Conservation (phyloP, 2,329 filamentous ascomycete species). For the Penicillium sp. region DNA sequence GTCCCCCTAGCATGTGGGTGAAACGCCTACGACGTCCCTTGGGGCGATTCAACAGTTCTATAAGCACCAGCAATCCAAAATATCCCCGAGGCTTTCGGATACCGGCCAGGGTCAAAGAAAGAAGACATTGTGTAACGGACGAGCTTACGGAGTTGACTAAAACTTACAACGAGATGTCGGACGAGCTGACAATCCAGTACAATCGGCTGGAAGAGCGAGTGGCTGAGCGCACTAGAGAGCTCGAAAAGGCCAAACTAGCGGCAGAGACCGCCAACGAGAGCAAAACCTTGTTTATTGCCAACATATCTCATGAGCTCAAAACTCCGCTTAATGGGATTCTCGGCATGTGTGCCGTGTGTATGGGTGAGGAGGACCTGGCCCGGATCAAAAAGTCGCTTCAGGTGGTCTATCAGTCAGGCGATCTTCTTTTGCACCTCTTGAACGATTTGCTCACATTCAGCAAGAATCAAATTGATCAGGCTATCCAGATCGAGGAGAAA, state of each 20-base stretch:
- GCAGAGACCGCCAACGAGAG: slow-evolving; percentile 94
- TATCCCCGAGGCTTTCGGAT: slow-evolving; percentile 65
- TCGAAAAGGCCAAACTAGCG: slow-evolving; percentile 86
- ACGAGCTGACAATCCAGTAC: slow-evolving; percentile 85
- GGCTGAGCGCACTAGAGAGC: slow-evolving; percentile 73
- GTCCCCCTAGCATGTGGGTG: slow-evolving; percentile 9
- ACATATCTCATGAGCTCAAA: slow-evolving; percentile 78
- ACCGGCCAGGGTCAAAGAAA: slow-evolving; percentile 74
- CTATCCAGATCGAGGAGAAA: slow-evolving; percentile 75
- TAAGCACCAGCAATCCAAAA: not conserved
- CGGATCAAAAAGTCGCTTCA: slow-evolving; percentile 80
- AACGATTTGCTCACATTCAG: slow-evolving; percentile 91
- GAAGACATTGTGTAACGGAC: slow-evolving; percentile 74
- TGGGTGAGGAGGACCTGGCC: slow-evolving; percentile 80
- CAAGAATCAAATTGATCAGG: slow-evolving; percentile 90
- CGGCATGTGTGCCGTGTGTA: slow-evolving; percentile 88
- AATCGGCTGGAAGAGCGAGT: slow-evolving; percentile 81
- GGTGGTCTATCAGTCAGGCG: slow-evolving; percentile 84
- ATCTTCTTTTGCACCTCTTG: slow-evolving; percentile 78
- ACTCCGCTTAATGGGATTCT: slow-evolving; percentile 90
- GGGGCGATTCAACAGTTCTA: slow-evolving; percentile 14
- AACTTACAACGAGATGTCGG: slow-evolving; percentile 92
- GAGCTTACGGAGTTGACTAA: slow-evolving; percentile 78
- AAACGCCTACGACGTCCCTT: slow-evolving; percentile 15
- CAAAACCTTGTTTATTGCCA: slow-evolving; percentile 95